Percentiles rank a stretch among this genome's conserved stretches.
These are phyloP conservation scores for Paramecium tetraurelia DNA, from an alignment of 73 alveolate species.

Conservation along the genomic window DNA sequence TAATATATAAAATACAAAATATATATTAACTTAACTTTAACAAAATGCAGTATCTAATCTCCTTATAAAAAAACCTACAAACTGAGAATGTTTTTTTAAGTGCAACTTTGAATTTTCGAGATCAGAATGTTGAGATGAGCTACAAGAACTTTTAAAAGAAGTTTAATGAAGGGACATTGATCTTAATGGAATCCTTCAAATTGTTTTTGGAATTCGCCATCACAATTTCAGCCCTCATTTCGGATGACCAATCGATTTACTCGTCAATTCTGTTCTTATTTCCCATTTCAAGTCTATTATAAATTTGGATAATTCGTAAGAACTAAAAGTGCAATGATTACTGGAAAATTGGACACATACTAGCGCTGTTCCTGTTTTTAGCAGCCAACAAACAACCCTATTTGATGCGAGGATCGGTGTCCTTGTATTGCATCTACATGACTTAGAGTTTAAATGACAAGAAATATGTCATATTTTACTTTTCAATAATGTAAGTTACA, in stretches of 20 bases:
- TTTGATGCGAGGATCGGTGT: not conserved
- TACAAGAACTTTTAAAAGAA: not conserved
- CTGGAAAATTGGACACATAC: not conserved
- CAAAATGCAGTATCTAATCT: not conserved
- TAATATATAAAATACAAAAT: not conserved
- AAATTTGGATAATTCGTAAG: not conserved
- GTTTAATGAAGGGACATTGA: not conserved
- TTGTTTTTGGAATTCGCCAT: not conserved
- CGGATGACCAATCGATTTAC: not conserved
- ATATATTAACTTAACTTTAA: not conserved
- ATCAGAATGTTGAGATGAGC: not conserved
- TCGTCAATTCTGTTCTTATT: not conserved
- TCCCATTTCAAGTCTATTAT: not conserved
- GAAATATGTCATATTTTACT: not conserved
- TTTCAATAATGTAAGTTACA: not conserved
- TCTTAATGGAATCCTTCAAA: not conserved
- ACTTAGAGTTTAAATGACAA: not conserved
- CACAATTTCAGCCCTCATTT: not conserved
- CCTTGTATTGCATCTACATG: not conserved
- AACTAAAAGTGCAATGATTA: not conserved
- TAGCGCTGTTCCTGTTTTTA: not conserved
- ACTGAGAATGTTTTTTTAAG: not conserved
- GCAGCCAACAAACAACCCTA: not conserved
- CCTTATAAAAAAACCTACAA: not conserved
- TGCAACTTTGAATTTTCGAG: not conserved